Base-by-base conservation (phyloP, 2,329 filamentous ascomycete species). In the Phialophora macrospora region DNA sequence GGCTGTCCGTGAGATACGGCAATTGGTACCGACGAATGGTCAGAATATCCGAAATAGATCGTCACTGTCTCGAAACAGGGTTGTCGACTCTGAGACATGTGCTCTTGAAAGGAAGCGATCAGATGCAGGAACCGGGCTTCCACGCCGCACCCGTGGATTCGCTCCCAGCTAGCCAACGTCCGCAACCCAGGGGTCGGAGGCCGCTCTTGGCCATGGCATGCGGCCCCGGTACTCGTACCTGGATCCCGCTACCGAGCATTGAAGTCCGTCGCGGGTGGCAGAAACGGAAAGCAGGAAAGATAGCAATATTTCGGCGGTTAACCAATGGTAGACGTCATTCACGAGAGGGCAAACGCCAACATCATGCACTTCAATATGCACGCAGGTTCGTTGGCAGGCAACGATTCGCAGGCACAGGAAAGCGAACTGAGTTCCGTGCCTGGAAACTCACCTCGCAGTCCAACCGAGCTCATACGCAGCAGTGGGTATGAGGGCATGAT, bases 11-110 rank as follows among this genome's bases (percentile, higher is more conserved):
- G 9, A 54, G 32, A 49, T 30, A 41, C 22, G 41, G 54, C 54
- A 58, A 22, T 3, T 55, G 52, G 54, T 58, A 38, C 48, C 58
- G 54, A 58, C 54, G n/a, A 57, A 55, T 60, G 32, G 34, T 56
- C 59, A 55, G 30, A 49, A 55, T 44, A 55, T 30, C 55, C 62
- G 65, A 61, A 59, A 67, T 64, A 32, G 57, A 62, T 67, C 62
- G 60, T 55, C 62, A 30, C 12, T 58, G 58, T 59, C 60, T 65
- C 56, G 55, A 63, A 63, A 58, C 66, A 65, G 66, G 63, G 58
- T 58, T 63, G 41, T 63, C 60, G 56, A 63, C 56, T 65, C 62
- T 61, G 60, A 68, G 66, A 68, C 66, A 68, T 68, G 62, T 59
- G 66, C 60, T 61, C 22, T n/a, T 52, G 60, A 65, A 61, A 55